These are phyloP conservation scores for Fomitopsis schrenkii DNA, from an alignment of 1,284 basidiomycete species.

Conservation along the genomic window DNA sequence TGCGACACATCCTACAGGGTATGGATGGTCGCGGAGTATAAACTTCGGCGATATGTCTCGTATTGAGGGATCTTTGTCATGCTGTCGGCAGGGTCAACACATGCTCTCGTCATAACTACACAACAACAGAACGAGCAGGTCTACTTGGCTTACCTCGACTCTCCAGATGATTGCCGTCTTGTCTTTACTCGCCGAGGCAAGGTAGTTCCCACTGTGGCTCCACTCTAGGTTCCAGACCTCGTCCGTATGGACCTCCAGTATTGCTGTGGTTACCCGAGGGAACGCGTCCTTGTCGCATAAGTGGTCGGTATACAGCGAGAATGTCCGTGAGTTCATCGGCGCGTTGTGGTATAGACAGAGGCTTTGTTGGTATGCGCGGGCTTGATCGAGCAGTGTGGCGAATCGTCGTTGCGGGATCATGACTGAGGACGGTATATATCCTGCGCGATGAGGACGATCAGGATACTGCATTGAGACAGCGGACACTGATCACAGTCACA, in stretches of 20 bases:
- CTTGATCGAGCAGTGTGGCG: conserved; percentile 82
- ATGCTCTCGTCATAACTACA: not conserved
- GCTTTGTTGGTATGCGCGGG: conserved; percentile 74
- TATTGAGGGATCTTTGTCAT: conserved; percentile 44
- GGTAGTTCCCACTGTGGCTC: conserved; percentile 83
- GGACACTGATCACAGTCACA: conserved; percentile 19
- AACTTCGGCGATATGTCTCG: conserved; percentile 59
- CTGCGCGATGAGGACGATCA: conserved; percentile 35
- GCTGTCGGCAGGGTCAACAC: conserved; percentile 27
- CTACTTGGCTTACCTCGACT: conserved; percentile 55
- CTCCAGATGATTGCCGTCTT: conserved; percentile 88
- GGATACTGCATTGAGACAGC: not conserved
- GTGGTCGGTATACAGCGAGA: conserved; percentile 88
- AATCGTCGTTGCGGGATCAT: conserved; percentile 94
- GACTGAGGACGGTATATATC: conserved; percentile 81
- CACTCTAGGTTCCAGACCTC: conserved; percentile 97
- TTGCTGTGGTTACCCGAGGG: conserved; percentile 80
- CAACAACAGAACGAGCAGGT: not conserved
- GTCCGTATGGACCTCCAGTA: conserved; percentile 83
- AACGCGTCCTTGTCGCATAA: conserved; percentile 78
- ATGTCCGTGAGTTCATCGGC: conserved; percentile 50
- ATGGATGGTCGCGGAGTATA: conserved; percentile 71
- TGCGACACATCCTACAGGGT: conserved; percentile 74
- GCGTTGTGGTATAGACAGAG: conserved; percentile 81
- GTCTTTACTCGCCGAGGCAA: conserved; percentile 90